Conservation (phyloP, 495 filamentous ascomycete genomes). For the Neurospora discreta region DNA sequence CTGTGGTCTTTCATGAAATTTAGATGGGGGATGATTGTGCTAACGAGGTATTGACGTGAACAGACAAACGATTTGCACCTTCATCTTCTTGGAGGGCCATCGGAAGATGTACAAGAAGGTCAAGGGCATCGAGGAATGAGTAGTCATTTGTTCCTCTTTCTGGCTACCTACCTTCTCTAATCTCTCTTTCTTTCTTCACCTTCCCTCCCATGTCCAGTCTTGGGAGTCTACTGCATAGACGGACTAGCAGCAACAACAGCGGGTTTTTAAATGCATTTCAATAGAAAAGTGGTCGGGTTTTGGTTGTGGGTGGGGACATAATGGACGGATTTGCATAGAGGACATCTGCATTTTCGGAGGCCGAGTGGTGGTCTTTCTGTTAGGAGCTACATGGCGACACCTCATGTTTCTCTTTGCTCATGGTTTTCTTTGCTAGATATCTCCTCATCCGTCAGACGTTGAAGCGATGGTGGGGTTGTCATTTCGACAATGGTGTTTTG, state of each 20-base stretch:
- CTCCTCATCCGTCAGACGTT: background rate
- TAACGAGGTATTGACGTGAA: slow-evolving; percentile 1
- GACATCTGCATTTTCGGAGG: background rate
- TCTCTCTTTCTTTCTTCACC: background rate
- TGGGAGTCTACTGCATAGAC: background rate
- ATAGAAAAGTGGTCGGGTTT: background rate
- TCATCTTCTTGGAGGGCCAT: slow-evolving; percentile 88
- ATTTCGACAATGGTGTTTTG: background rate
- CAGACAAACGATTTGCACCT: slow-evolving; percentile 85
- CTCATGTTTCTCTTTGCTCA: background rate
- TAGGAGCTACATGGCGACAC: background rate
- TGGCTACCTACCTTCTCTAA: background rate
- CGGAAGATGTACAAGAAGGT: slow-evolving; percentile 54
- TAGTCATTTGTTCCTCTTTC: background rate
- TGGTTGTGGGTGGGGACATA: background rate
- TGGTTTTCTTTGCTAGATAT: background rate
- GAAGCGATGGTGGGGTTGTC: background rate
- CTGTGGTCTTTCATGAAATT: background rate
- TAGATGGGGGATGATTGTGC: background rate
- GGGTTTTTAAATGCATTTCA: background rate
- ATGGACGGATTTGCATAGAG: background rate
- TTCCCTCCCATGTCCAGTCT: background rate
- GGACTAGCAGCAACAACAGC: background rate
- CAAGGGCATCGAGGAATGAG: slow-evolving; percentile 32
- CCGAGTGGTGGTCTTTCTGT: background rate